Conservation (phyloP, 371 early-diverging fungal species). For the Mucor circinelloides region DNA sequence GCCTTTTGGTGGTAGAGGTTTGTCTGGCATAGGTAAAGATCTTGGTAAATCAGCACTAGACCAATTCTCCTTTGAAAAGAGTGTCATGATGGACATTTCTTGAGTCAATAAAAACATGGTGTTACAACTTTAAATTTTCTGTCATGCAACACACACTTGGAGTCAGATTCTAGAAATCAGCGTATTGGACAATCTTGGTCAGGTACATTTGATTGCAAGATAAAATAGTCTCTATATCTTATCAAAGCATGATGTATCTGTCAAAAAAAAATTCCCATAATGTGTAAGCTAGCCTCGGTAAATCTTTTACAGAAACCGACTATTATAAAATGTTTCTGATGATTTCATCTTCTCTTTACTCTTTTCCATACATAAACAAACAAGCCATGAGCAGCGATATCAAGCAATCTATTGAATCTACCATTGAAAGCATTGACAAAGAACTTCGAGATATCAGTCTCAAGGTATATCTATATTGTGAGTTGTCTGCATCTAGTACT, state of each 20-base stretch:
- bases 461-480: constrained; percentile 7
- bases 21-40: constrained; percentile 82
- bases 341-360: not conserved
- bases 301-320: not conserved
- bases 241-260: not conserved
- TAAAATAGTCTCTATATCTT: not conserved
- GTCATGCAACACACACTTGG: not conserved
- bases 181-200: not conserved
- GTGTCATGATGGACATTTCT: constrained; percentile 22
- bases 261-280: not conserved
- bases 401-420: constrained; percentile 8
- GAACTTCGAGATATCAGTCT: constrained; percentile 26
- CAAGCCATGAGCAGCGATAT: not conserved
- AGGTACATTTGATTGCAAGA: too few species aligned
- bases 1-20: constrained; percentile 88
- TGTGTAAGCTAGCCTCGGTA: not conserved
- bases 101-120: not conserved
- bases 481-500: too few species aligned
- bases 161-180: not conserved
- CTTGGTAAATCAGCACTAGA: constrained; percentile 67
- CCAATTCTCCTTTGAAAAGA: constrained; percentile 68
- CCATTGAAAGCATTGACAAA: constrained; percentile 9
- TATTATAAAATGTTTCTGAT: not conserved
- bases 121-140: not conserved
- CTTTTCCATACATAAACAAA: not conserved